Evolutionary conservation across 768 basidiomycete genomes (phyloP), one percentile per base, ranked within the genome.

Genomic region (Tulasnella sp.): DNA sequence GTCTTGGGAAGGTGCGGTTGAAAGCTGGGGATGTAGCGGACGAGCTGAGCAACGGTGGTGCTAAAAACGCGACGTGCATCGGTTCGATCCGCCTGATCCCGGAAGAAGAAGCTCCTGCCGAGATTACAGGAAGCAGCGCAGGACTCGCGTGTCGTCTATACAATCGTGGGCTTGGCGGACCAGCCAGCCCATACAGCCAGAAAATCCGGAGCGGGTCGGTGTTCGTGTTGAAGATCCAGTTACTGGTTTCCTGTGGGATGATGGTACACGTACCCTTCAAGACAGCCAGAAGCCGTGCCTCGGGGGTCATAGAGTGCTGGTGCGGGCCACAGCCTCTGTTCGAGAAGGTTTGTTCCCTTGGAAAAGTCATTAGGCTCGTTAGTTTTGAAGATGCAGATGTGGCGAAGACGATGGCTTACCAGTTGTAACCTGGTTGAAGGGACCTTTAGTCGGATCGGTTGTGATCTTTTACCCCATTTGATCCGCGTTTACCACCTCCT

Each of bases 81-180:
- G 17, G 65, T 61, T 3, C 64, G 58, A 30, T 66, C 49, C n/a
- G n/a, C n/a, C n/a, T n/a, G n/a, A n/a, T n/a, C 12, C 65, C 9
- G 63, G 55, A 31, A n/a, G n/a, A 70, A 71, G 60, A 71, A 73
- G 17, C 65, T 71, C 2, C 70, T 67, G 1, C 72, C 73, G 17
- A 75, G 69, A 10, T 59, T 46, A 5, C 64, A 59, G 12, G 53
- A 46, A 4, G 65, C 51, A 11, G 63, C 49, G 15, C 68, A 65
- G 22, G 52, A 53, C 4, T 65, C 19, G 15, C 70, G 68, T 22
- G 74, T 60, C 5, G 71, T 69, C 42, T 71, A 68, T 4, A 72
- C 68, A n/a, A 17, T 22, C 72, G 61, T 2, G 73, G 72, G 62
- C 74, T 75, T 8, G 74, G 74, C 10, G 63, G 65, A 4, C 74